phyloP scores from a whole-genome alignment of 2,329 filamentous ascomycete genomes.

The Phyllosticta citrichinensis region DNA sequence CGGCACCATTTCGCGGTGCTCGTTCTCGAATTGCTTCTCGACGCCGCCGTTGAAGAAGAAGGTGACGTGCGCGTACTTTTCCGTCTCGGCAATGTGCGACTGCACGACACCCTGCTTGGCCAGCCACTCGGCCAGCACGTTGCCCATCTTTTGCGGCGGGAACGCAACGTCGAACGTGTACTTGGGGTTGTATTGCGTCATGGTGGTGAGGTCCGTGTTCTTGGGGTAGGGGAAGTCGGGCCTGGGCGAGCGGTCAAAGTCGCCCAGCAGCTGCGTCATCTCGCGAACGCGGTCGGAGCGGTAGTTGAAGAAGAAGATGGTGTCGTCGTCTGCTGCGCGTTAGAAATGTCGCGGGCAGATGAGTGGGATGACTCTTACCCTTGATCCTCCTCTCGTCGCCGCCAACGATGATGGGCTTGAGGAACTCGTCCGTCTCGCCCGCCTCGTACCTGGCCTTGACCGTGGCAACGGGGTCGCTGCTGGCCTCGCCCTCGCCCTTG shows the following conservation, averaged over 20 bases:
- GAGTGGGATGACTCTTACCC: constrained; percentile 42
- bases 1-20: constrained; percentile 86
- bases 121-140: constrained; percentile 96
- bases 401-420: constrained; percentile 92
- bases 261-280: constrained; percentile 87
- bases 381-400: constrained; percentile 79
- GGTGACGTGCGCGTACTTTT: constrained; percentile 98
- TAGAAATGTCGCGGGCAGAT: constrained; percentile 10
- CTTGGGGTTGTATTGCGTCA: constrained; percentile 97
- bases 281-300: constrained; percentile 95
- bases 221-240: constrained; percentile 92
- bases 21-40: constrained; percentile 88
- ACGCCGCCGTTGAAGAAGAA: constrained; percentile 99
- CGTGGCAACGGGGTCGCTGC: constrained; percentile 72
- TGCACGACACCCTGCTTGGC: constrained; percentile 82
- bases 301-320: constrained; percentile 99
- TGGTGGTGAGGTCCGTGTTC: constrained; percentile 78
- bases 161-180: constrained; percentile 91
- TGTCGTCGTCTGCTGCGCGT: constrained; percentile 61
- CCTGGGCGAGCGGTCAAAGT: constrained; percentile 79
- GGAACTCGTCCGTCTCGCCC: constrained; percentile 90
- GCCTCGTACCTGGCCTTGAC: constrained; percentile 82
- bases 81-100: constrained; percentile 94
- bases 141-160: constrained; percentile 88
- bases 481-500: constrained; percentile 76